Evolutionary conservation across 148 eudicot genomes (phyloP).

Genomic region (Vaccinium myrtillus): DNA sequence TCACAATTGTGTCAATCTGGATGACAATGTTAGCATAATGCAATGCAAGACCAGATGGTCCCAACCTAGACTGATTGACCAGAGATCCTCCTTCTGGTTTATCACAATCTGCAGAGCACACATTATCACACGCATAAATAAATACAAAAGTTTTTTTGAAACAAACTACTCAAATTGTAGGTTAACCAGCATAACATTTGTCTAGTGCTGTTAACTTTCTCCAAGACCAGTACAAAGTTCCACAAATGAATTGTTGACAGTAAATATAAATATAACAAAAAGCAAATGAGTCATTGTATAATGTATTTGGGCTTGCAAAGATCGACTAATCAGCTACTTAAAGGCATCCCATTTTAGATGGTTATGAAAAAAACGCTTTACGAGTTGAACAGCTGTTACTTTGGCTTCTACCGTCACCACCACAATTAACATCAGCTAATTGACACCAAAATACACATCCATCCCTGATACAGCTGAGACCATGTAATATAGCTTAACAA

Average conservation of each 20-base stretch:
- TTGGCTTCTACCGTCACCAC: not conserved
- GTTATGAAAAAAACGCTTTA: not conserved
- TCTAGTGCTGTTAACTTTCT: not conserved
- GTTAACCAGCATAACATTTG: not conserved
- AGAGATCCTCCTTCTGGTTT: constrained; percentile 22
- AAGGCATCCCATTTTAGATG: constrained; percentile 3
- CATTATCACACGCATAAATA: not conserved
- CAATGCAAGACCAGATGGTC: constrained; percentile 60
- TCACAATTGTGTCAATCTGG: constrained; percentile 59
- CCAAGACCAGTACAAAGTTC: not conserved
- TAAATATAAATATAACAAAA: not conserved
- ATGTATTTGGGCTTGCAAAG: not conserved
- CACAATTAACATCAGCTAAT: not conserved
- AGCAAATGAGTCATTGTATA: not conserved
- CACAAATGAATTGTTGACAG: no score
- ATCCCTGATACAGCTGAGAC: not conserved
- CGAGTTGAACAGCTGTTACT: not conserved
- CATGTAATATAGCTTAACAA: not conserved
- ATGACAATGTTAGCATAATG: constrained; percentile 69
- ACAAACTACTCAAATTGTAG: not conserved
- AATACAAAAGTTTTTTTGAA: not conserved
- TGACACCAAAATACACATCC: not conserved
- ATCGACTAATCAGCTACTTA: not conserved
- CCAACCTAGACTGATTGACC: constrained; percentile 36
- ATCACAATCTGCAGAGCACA: constrained; percentile 28